Evolutionary conservation across 164 flowering plant species (phyloP), one percentile per base, ranked within the genome.

Genomic region (Hamamelis virginiana): DNA sequence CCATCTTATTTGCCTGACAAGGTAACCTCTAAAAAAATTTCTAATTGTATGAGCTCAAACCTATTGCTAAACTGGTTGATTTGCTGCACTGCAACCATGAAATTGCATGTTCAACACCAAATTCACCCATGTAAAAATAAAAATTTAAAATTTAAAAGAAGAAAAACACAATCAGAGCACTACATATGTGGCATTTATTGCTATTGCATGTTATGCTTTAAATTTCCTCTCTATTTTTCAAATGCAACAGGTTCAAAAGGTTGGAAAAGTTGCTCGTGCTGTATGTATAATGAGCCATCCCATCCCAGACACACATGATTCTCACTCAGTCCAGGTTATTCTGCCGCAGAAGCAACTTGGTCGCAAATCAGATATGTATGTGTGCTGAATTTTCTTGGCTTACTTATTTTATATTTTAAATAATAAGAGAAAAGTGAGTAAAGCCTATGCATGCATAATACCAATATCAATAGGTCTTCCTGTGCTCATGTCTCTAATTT

Each of bases 331-430:
- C 51, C 98, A 95, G 76, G 89, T 92, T 75, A 92, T 95, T 75
- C 79, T 95, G 57, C 97, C 98, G 11, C 98, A 95, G 79, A 95
- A 95, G 81, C 98, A 95, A 78, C 92, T 95, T 67, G 92, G 91
- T 10, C 97, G 96, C 59, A 92, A 89, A 84, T 95, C 97, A 69
- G 97, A 95, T 70, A 94, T 89, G 97, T 94, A 90, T 18, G 94
- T 52, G 0, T 43, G 47, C 59, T 12, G 5, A 5, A 33, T 25
- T 27, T 50, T 53, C 12, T 56, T 57, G 19, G 1, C 15, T 26
- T 8, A 27, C 10, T 45, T 10, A 15, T 56, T 33, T 27, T 3
- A 25, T 14, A 45, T 16, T 21, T 26, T 14, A 13, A 48, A 14
- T 16, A 12, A 18, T 14, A 16, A 50, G 53, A 50, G 8, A 50